Evolutionary conservation across 352 stramenopile genomes (phyloP).

Genomic region (Elongisporangium undulatum): DNA sequence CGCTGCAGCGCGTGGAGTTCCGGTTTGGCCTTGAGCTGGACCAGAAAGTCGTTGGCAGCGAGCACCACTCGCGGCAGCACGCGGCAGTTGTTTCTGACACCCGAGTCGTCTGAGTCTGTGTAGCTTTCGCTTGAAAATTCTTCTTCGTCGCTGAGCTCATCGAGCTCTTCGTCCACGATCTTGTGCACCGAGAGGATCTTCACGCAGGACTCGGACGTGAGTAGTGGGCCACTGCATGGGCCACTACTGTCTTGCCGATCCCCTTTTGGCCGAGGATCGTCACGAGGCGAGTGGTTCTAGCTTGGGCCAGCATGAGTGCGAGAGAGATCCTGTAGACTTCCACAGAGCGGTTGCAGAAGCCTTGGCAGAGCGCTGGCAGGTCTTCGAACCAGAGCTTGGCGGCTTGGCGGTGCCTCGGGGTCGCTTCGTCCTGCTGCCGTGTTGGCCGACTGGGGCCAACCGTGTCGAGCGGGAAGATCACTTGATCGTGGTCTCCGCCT

Average conservation of each 20-base stretch:
- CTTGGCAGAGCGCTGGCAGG: slow-evolving; percentile 40
- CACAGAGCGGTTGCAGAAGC: slow-evolving; percentile 40
- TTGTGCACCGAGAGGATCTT: slow-evolving; percentile 34
- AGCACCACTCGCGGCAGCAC: slow-evolving; percentile 21
- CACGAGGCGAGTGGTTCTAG: slow-evolving; percentile 32
- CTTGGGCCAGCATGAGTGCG: slow-evolving; percentile 36
- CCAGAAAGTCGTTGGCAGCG: slow-evolving; percentile 20
- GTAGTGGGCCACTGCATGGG: slow-evolving; percentile 40
- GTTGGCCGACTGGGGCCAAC: slow-evolving; percentile 9
- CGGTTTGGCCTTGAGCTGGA: slow-evolving; percentile 13
- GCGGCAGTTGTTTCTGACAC: background rate
- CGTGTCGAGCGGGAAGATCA: slow-evolving; percentile 42
- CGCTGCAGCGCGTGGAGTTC: slow-evolving; percentile 21
- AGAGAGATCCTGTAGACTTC: slow-evolving; percentile 53
- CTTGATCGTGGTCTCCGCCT: slow-evolving; percentile 36
- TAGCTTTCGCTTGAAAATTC: slow-evolving; percentile 2
- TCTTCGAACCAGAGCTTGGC: slow-evolving; percentile 40
- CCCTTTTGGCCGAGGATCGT: slow-evolving; percentile 40
- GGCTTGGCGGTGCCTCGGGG: slow-evolving; percentile 11
- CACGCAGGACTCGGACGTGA: slow-evolving; percentile 30
- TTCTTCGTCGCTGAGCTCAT: slow-evolving; percentile 13
- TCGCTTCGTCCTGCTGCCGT: slow-evolving; percentile 15
- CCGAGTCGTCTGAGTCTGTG: background rate
- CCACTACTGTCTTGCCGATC: slow-evolving; percentile 42
- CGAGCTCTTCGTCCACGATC: slow-evolving; percentile 23